These are phyloP conservation scores for Tritrichomonas musculus DNA, from an alignment of 208 protist species.

Conservation along the genomic window DNA sequence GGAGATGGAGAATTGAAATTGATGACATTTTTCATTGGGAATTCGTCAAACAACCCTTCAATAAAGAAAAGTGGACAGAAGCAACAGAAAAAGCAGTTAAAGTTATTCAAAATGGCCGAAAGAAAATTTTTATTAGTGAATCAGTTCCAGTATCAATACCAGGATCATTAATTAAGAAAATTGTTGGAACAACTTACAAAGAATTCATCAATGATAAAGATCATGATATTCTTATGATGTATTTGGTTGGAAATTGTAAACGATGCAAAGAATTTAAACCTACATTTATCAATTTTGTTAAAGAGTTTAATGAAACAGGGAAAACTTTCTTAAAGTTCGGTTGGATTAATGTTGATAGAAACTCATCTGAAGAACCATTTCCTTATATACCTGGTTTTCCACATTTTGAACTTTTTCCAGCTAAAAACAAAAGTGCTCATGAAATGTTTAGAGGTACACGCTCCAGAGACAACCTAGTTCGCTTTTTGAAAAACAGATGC, in stretches of 20 bases:
- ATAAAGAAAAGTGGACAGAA: not conserved
- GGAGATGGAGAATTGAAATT: not conserved
- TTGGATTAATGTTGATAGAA: not conserved
- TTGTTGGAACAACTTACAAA: not conserved
- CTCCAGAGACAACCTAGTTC: not conserved
- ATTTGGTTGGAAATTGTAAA: not conserved
- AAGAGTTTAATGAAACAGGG: no score
- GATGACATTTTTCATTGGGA: not conserved
- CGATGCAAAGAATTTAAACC: not conserved
- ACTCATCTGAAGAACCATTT: not conserved
- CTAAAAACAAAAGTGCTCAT: not conserved
- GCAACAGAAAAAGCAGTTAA: no score
- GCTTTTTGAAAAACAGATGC: not conserved
- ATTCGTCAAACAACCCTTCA: not conserved
- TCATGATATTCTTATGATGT: not conserved
- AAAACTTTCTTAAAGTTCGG: not conserved
- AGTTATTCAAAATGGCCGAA: no score
- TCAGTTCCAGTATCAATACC: not conserved
- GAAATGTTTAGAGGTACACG: not conserved
- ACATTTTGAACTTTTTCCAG: not conserved
- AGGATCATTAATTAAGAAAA: not conserved
- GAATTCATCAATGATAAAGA: not conserved
- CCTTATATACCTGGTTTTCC: not conserved
- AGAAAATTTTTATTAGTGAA: not conserved
- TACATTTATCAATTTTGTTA: not conserved